A percentile compares a stretch with the other conserved stretches of the same genome.
Evolutionary conservation across 192 early-diverging fungal genomes (phyloP).

Genomic region (Anaeromyces robustus): DNA sequence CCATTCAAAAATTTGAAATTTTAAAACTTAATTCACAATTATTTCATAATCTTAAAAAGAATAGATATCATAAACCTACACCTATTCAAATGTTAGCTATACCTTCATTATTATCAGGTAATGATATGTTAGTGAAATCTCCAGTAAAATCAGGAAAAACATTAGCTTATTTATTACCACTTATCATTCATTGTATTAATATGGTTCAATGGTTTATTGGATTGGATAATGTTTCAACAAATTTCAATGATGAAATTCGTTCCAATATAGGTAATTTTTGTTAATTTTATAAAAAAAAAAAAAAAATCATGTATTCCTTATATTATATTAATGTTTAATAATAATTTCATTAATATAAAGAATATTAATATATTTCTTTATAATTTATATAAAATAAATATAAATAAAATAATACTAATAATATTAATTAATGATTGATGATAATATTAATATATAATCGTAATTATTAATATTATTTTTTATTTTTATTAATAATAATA

Average conservation of each 20-base stretch:
- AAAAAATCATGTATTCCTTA: too few species aligned
- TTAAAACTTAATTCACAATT: background rate
- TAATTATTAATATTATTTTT: too few species aligned
- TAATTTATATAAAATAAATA: too few species aligned
- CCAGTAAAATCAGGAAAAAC: background rate
- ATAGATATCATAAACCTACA: background rate
- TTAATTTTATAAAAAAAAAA: too few species aligned
- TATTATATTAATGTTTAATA: too few species aligned
- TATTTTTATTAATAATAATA: too few species aligned
- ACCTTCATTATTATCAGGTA: background rate
- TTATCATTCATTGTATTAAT: background rate
- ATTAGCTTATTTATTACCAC: background rate
- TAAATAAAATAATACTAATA: too few species aligned
- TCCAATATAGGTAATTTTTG: background rate
- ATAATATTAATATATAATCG: too few species aligned
- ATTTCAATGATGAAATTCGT: background rate
- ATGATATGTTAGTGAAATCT: background rate
- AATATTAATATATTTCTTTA: too few species aligned
- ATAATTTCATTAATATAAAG: too few species aligned
- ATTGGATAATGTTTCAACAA: background rate
- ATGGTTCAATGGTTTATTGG: background rate
- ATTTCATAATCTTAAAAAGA: background rate
- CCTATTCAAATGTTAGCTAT: background rate
- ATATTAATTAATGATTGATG: too few species aligned
- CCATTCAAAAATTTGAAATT: background rate